These are phyloP conservation scores for Penicillium sclerotigenum DNA, from an alignment of 2,329 filamentous ascomycete species.

Conservation along the genomic window DNA sequence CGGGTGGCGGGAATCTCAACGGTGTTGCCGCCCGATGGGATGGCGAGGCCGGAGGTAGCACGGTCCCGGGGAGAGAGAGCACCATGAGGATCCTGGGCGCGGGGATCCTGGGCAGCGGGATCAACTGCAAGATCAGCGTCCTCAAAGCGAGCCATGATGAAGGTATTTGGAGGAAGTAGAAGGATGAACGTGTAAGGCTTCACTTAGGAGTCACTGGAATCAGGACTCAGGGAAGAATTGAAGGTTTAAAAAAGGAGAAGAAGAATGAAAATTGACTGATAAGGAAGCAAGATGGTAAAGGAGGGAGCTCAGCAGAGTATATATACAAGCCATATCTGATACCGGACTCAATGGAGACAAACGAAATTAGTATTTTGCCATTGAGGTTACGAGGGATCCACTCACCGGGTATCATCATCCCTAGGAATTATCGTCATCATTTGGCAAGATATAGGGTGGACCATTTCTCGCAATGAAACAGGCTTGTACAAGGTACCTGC, in stretches of 20 bases:
- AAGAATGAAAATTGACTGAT: conserved; percentile 15
- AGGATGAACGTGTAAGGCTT: conserved; percentile 4
- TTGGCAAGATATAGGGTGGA: conserved; percentile 17
- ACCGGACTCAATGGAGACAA: conserved; percentile 12
- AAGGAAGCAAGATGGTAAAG: conserved; percentile 3
- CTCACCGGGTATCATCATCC: conserved; percentile 32
- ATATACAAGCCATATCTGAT: conserved; percentile 18
- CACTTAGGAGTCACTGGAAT: conserved; percentile 11
- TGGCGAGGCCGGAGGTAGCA: conserved; percentile 34
- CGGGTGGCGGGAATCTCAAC: conserved; percentile 69
- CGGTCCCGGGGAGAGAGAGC: conserved; percentile 29
- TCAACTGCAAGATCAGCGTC: conserved; percentile 54
- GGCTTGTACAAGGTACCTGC: conserved; percentile 21
- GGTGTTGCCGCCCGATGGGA: conserved; percentile 50
- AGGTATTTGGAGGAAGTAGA: conserved; percentile 6
- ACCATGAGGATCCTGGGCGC: conserved; percentile 10
- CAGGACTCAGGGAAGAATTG: conserved; percentile 9
- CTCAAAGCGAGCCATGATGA: conserved; percentile 60
- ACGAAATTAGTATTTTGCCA: conserved; percentile 15
- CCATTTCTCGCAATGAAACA: conserved; percentile 1
- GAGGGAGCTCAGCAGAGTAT: conserved; percentile 17
- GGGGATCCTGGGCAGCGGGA: conserved; percentile 16
- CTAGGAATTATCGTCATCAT: conserved; percentile 41
- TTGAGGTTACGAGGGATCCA: conserved; percentile 27
- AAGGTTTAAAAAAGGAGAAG: conserved; percentile 1